phyloP scores from a whole-genome alignment of 805 yeast genomes.

The Metschnikowia noctiluminum region DNA sequence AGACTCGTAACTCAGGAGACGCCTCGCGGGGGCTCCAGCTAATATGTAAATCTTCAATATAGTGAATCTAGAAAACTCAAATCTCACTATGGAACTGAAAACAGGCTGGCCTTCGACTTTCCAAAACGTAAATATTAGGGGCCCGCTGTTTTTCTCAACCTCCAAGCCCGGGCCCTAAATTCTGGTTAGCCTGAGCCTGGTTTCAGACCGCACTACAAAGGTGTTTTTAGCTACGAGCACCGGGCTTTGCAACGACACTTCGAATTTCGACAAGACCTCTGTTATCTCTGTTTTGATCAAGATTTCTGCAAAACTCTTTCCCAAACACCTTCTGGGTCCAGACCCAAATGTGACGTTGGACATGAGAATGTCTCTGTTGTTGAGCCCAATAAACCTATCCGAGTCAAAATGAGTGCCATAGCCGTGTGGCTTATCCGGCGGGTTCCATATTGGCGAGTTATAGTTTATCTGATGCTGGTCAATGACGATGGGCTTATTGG shows the following conservation, averaged over 20 bases:
- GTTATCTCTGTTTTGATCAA: neutral
- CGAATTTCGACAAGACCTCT: neutral
- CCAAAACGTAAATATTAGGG: too few relatives aligned
- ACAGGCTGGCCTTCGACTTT: too few relatives aligned
- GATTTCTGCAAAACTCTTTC: neutral
- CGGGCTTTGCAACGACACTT: neutral
- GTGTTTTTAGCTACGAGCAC: neutral
- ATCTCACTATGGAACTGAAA: too few relatives aligned
- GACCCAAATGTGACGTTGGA: neutral
- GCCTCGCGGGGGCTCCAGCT: too few relatives aligned
- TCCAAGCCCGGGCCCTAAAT: neutral
- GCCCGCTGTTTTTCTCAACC: too few relatives aligned
- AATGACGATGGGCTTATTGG: neutral
- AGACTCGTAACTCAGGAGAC: too few relatives aligned
- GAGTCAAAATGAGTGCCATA: neutral
- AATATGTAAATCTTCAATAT: too few relatives aligned
- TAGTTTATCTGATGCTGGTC: neutral
- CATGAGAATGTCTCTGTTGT: neutral
- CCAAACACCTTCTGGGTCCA: neutral
- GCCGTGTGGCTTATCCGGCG: neutral
- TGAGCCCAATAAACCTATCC: neutral
- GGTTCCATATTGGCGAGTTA: neutral
- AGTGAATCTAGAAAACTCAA: too few relatives aligned
- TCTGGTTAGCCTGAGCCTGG: neutral
- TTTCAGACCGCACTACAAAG: neutral